A percentile compares a stretch with the other conserved stretches of the same genome.
Conservation (phyloP, 2,329 filamentous ascomycete genomes). For the Thermomyces lanuginosus region DNA sequence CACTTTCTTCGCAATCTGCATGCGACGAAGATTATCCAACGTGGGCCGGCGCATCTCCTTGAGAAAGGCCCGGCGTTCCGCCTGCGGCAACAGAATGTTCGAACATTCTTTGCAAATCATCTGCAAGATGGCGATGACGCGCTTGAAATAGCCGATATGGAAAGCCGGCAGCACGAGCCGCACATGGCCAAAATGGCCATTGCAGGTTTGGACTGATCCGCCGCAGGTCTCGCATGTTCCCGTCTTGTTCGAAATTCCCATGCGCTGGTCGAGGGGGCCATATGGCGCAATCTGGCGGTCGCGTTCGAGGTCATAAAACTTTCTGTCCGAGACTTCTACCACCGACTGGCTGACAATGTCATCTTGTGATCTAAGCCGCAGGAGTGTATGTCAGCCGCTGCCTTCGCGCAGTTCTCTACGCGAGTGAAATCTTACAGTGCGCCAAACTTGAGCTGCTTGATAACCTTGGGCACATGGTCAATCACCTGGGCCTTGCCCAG, state of each 20-base stretch:
- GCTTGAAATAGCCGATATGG: slow-evolving; percentile 89
- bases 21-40: slow-evolving; percentile 71
- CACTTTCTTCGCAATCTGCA: slow-evolving; percentile 73
- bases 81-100: slow-evolving; percentile 63
- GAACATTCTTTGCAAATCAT: slow-evolving; percentile 95
- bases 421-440: slow-evolving; percentile 48
- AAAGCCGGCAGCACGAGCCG: slow-evolving; percentile 81
- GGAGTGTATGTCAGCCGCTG: slow-evolving; percentile 3
- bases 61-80: slow-evolving; percentile 61
- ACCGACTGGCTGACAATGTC: slow-evolving; percentile 93
- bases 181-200: slow-evolving; percentile 90
- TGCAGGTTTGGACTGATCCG: slow-evolving; percentile 65
- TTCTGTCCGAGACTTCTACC: slow-evolving; percentile 81
- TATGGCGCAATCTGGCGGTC: slow-evolving; percentile 60
- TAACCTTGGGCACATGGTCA: slow-evolving; percentile 76
- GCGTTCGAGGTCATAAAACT: slow-evolving; percentile 79
- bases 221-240: slow-evolving; percentile 70
- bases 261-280: slow-evolving; percentile 72
- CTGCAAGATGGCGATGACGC: slow-evolving; percentile 80
- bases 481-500: slow-evolving; percentile 70
- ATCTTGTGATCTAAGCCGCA: slow-evolving; percentile 53
- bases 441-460: slow-evolving; percentile 86
- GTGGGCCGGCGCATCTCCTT: slow-evolving; percentile 63
- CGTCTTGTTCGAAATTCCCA: slow-evolving; percentile 77
- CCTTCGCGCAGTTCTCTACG: too few relatives aligned